Conservation (phyloP, 2,329 filamentous ascomycete genomes). For the Lachnellula cervina region DNA sequence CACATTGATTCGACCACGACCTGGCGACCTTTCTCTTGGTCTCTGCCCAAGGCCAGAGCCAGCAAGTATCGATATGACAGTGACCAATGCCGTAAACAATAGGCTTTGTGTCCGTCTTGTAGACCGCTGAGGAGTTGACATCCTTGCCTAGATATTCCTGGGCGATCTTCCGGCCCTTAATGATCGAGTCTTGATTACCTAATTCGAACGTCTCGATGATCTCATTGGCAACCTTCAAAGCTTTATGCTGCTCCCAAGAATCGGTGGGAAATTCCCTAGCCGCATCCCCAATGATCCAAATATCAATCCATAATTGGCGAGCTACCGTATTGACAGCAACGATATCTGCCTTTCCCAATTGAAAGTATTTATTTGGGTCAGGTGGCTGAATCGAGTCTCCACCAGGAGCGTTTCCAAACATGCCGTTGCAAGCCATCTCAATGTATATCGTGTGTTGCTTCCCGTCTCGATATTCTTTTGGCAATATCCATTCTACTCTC, state of each 20-base stretch:
- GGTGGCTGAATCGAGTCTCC: slow-evolving; percentile 88
- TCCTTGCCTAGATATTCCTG: slow-evolving; percentile 75
- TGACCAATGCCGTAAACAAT: slow-evolving; percentile 88
- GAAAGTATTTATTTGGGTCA: slow-evolving; percentile 75
- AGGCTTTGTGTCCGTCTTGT: slow-evolving; percentile 67
- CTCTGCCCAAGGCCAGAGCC: slow-evolving; percentile 98
- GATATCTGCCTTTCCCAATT: slow-evolving; percentile 73
- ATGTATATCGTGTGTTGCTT: slow-evolving; percentile 88
- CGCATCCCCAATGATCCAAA: slow-evolving; percentile 93
- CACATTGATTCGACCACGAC: slow-evolving; percentile 95
- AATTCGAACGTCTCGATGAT: slow-evolving; percentile 90
- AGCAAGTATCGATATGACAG: slow-evolving; percentile 97
- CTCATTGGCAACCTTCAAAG: slow-evolving; percentile 74
- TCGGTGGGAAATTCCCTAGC: slow-evolving; percentile 85
- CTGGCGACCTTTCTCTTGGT: slow-evolving; percentile 94
- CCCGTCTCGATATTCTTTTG: slow-evolving; percentile 74
- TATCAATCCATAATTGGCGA: slow-evolving; percentile 79
- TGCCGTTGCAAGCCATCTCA: slow-evolving; percentile 97
- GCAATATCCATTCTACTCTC: slow-evolving; percentile 85
- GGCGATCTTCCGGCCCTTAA: slow-evolving; percentile 76
- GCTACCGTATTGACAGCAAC: slow-evolving; percentile 85
- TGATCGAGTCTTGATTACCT: slow-evolving; percentile 71
- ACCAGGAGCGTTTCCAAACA: slow-evolving; percentile 89
- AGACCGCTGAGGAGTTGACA: slow-evolving; percentile 79
- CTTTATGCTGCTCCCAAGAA: slow-evolving; percentile 84